phyloP scores from a whole-genome alignment of 2,329 filamentous ascomycete species.

The Rutstroemia sydowiana region DNA sequence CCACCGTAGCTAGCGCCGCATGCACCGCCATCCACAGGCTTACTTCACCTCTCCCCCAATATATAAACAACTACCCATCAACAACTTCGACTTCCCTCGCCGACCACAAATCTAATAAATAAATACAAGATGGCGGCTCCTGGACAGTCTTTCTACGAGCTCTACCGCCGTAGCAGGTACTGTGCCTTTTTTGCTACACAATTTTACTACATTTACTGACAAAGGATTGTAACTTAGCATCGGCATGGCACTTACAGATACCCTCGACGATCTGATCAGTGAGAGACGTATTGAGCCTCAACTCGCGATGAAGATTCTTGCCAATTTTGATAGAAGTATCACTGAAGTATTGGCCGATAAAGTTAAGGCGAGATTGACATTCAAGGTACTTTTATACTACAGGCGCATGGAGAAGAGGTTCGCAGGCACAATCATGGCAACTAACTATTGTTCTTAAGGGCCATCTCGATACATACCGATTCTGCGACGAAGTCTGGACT shows the following conservation, averaged over 20 bases:
- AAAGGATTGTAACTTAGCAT: conserved; percentile 52
- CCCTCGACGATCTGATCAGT: conserved; percentile 92
- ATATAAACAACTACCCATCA: conserved; percentile 13
- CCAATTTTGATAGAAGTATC: conserved; percentile 90
- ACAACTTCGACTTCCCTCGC: conserved; percentile 4
- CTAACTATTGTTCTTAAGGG: conserved; percentile 49
- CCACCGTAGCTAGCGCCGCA: conserved; percentile 18
- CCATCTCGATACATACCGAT: conserved; percentile 94
- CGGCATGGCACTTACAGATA: conserved; percentile 88
- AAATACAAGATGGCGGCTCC: conserved; percentile 39
- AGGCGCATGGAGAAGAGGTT: neutral
- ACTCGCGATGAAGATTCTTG: conserved; percentile 95
- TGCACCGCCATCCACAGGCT: conserved; percentile 9
- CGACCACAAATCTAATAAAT: conserved; percentile 14
- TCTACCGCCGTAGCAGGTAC: conserved; percentile 98
- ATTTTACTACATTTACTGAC: conserved; percentile 26
- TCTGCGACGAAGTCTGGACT: conserved; percentile 99
- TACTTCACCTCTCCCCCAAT: conserved; percentile 13
- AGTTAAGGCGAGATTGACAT: conserved; percentile 83
- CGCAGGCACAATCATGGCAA: conserved; percentile 5
- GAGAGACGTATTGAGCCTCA: conserved; percentile 94
- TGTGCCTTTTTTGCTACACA: conserved; percentile 29
- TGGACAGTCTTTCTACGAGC: conserved; percentile 71
- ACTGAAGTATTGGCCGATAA: conserved; percentile 86
- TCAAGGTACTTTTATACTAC: conserved; percentile 71